Percentiles rank a stretch among this genome's conserved stretches.
phyloP scores from a whole-genome alignment of 1,284 basidiomycete species.

The Megacollybia platyphylla region DNA sequence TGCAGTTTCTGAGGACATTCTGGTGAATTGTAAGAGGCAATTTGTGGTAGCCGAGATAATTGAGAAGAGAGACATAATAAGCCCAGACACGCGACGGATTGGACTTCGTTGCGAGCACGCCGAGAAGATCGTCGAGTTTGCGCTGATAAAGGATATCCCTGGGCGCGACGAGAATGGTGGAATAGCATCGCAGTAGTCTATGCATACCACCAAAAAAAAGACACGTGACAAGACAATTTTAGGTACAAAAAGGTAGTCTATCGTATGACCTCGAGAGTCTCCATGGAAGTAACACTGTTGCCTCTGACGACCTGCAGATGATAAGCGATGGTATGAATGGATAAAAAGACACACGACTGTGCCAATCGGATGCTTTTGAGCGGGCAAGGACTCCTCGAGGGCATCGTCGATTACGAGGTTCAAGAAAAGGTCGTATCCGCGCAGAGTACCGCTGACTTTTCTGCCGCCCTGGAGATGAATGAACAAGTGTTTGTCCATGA shows the following conservation, averaged over 20 bases:
- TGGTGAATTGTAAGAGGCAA: slow-evolving; percentile 57
- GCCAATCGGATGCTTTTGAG: slow-evolving; percentile 83
- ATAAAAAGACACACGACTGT: slow-evolving; percentile 60
- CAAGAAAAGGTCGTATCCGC: slow-evolving; percentile 98
- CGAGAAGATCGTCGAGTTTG: not conserved
- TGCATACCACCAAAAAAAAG: not conserved
- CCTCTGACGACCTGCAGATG: slow-evolving; percentile 76
- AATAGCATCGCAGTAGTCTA: too few relatives aligned
- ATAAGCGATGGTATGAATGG: slow-evolving; percentile 1
- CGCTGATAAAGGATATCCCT: not conserved
- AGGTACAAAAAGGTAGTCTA: slow-evolving; percentile 8
- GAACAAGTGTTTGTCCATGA: slow-evolving; percentile 97
- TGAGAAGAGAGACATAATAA: slow-evolving; percentile 43
- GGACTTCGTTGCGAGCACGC: not conserved
- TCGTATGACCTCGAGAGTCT: slow-evolving; percentile 63
- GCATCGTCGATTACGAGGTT: slow-evolving; percentile 97
- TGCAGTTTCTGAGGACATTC: slow-evolving; percentile 51
- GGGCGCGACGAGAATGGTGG: not conserved
- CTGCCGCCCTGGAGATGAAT: slow-evolving; percentile 94
- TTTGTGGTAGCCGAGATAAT: slow-evolving; percentile 26
- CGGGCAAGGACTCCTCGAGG: slow-evolving; percentile 80
- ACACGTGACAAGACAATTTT: not conserved
- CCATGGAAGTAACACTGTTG: slow-evolving; percentile 90
- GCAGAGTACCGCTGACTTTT: slow-evolving; percentile 89
- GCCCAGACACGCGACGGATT: slow-evolving; percentile 42